These are phyloP conservation scores for Trichophyton mentagrophytes DNA, from an alignment of 2,329 filamentous ascomycete genomes.

Conservation along the genomic window DNA sequence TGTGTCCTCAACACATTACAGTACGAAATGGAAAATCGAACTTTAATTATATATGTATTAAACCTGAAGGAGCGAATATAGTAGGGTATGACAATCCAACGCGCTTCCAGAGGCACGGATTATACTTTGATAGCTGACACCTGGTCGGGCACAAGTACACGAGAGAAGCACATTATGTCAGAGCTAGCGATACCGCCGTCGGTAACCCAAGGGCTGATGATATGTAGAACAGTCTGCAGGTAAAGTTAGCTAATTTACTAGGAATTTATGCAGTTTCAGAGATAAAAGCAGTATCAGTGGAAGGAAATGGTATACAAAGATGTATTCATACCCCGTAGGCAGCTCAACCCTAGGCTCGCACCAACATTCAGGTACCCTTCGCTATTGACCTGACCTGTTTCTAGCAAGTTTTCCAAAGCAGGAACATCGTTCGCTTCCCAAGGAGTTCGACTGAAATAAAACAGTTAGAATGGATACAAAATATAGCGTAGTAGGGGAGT, in stretches of 20 bases:
- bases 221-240: constrained; percentile 30
- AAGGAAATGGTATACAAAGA: constrained; percentile 4
- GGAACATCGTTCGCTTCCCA: constrained; percentile 26
- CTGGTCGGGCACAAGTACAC: not conserved
- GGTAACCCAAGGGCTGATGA: constrained; percentile 27
- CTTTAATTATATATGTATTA: not conserved
- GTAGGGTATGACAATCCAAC: not conserved
- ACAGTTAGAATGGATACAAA: not conserved
- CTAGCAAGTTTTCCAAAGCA: constrained; percentile 22
- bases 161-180: not conserved
- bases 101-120: not conserved
- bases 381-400: constrained; percentile 17
- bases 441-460: constrained; percentile 24
- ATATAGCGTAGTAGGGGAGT: not conserved
- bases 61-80: not conserved
- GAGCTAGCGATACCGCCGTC: constrained; percentile 16
- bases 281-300: not conserved
- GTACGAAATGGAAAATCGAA: not conserved
- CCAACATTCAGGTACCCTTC: constrained; percentile 38
- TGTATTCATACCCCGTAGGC: constrained; percentile 24
- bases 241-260: not conserved
- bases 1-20: too few species aligned
- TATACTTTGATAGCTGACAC: not conserved
- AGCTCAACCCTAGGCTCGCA: constrained; percentile 29
- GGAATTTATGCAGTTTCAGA: not conserved